phyloP scores from a whole-genome alignment of 202 grass and related monocot species.

The Thinopyrum obtusiflorum region DNA sequence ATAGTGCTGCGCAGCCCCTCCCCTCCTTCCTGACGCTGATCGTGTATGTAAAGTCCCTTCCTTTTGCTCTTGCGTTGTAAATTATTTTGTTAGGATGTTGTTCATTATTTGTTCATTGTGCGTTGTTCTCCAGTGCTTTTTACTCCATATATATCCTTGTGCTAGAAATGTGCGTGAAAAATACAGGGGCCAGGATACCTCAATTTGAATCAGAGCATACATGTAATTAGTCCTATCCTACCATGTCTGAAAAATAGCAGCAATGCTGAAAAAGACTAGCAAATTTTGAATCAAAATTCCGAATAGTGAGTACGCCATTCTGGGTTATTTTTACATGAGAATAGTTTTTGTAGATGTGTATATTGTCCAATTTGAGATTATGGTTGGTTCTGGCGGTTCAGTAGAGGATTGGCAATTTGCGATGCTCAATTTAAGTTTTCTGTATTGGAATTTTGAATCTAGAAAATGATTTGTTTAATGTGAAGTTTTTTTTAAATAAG shows the following conservation, averaged over 20 bases:
- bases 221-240: background rate
- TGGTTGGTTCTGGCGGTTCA: background rate
- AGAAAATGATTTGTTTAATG: no score
- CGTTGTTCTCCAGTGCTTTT: background rate
- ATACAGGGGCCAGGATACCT: background rate
- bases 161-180: background rate
- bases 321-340: no score
- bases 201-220: background rate
- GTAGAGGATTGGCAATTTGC: no score
- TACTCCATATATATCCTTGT: background rate
- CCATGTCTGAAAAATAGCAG: background rate
- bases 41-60: slow-evolving; percentile 1
- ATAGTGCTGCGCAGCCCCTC: slow-evolving; percentile 61
- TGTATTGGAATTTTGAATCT: no score
- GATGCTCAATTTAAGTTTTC: no score
- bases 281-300: background rate
- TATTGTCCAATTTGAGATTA: background rate
- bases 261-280: no score
- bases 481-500: no score
- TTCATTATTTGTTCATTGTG: background rate
- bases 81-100: background rate
- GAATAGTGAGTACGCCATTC: no score
- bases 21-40: background rate
- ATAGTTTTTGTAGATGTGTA: no score
- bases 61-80: background rate